Conservation (phyloP, 805 yeast genomes). For the Saturnispora sanitii region DNA sequence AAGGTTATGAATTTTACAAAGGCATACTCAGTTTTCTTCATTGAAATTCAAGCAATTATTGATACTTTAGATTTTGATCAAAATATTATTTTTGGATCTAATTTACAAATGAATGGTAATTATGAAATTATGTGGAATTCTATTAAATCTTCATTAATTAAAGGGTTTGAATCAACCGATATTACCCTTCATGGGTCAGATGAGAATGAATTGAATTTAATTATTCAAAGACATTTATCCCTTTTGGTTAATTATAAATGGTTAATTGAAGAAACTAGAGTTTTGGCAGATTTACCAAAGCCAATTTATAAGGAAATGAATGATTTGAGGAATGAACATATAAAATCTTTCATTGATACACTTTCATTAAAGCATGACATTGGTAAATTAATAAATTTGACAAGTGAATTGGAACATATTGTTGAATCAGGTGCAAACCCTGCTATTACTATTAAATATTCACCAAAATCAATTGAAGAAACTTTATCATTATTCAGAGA, state of each 20-base stretch:
- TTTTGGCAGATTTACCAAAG: constrained; percentile 17
- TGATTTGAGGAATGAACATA: constrained; percentile 25
- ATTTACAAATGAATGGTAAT: constrained; percentile 14
- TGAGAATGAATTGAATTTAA: constrained; percentile 8
- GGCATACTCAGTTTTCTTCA: constrained; percentile 38
- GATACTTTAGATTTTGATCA: constrained; percentile 9
- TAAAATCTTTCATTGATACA: constrained; percentile 34
- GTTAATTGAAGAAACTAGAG: constrained; percentile 34
- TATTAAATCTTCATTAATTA: constrained; percentile 12
- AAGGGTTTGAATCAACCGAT: constrained; percentile 10
- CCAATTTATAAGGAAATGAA: constrained; percentile 23
- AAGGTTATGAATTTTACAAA: constrained; percentile 35
- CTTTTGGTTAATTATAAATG: constrained; percentile 46
- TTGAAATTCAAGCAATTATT: constrained; percentile 28
- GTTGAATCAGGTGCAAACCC: constrained; percentile 36
- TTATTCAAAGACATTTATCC: constrained; percentile 25
- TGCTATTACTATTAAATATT: constrained; percentile 54
- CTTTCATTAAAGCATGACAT: constrained; percentile 40
- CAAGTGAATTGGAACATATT: constrained; percentile 51
- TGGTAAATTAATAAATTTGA: constrained; percentile 59
- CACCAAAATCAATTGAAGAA: constrained; percentile 46
- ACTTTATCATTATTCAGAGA: constrained; percentile 48
- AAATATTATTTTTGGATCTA: constrained; percentile 10
- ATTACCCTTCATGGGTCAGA: constrained; percentile 7
- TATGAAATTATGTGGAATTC: constrained; percentile 19